phyloP scores from a whole-genome alignment of 805 yeast genomes.

The Spathaspora gorwiae region DNA sequence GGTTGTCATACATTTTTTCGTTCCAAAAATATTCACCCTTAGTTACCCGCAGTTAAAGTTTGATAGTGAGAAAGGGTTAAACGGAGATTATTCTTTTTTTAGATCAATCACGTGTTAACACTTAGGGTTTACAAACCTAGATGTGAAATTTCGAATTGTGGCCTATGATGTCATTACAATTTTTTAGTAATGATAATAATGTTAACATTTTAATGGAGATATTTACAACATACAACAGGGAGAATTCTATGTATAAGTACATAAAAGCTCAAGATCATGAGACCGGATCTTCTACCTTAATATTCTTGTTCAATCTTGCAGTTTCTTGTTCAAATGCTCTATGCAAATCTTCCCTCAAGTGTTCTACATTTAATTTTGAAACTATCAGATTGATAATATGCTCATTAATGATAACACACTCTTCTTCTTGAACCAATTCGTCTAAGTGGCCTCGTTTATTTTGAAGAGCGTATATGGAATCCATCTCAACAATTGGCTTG shows the following conservation, averaged over 20 bases:
- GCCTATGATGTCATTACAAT: no score
- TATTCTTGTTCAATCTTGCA: conserved; percentile 15
- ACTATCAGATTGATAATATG: conserved; percentile 44
- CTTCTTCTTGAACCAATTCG: conserved; percentile 18
- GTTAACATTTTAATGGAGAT: no score
- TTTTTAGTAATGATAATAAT: no score
- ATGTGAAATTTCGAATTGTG: no score
- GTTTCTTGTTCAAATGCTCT: conserved; percentile 56
- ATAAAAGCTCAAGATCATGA: conserved; percentile 5
- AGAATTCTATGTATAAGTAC: background rate
- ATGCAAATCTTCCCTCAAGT: conserved; percentile 38
- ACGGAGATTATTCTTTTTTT: no score
- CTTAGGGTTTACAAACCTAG: background rate
- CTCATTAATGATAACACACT: conserved; percentile 41
- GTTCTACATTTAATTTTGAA: conserved; percentile 41
- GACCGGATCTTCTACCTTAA: conserved; percentile 14
- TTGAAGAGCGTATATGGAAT: conserved; percentile 12
- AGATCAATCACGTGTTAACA: background rate
- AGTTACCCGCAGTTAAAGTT: background rate
- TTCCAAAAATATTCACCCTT: background rate
- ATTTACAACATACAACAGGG: background rate
- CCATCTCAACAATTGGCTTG: conserved; percentile 10
- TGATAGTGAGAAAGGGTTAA: background rate
- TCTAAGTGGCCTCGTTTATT: background rate
- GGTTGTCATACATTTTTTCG: background rate